phyloP scores from a whole-genome alignment of 805 yeast genomes.

The Candida gorgasii region DNA sequence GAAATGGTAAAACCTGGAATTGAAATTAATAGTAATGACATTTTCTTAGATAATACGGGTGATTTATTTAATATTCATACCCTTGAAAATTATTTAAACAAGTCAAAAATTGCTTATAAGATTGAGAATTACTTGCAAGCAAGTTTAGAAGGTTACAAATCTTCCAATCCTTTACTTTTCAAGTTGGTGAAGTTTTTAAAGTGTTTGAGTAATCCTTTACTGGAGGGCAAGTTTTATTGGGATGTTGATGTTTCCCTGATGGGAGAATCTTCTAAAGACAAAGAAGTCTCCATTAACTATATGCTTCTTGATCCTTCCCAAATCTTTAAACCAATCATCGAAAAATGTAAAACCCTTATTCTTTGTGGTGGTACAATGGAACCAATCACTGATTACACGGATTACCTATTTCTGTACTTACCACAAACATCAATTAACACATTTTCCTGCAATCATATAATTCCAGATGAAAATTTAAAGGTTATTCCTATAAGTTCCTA shows the following conservation, averaged over 20 bases:
- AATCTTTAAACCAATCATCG: conserved; percentile 64
- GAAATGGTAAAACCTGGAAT: conserved; percentile 50
- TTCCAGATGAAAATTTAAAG: conserved; percentile 65
- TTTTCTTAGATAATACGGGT: conserved; percentile 60
- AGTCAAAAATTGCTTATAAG: conserved; percentile 79
- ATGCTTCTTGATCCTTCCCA: conserved; percentile 79
- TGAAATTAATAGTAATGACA: conserved; percentile 49
- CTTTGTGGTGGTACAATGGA: conserved; percentile 97
- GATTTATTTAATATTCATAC: conserved; percentile 72
- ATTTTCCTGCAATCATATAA: conserved; percentile 82
- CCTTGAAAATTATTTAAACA: conserved; percentile 60
- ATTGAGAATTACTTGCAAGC: conserved; percentile 67
- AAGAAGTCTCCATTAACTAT: conserved; percentile 53
- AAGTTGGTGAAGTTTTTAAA: conserved; percentile 64
- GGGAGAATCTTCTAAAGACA: conserved; percentile 15
- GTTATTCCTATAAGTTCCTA: conserved; percentile 52
- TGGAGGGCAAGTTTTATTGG: conserved; percentile 79
- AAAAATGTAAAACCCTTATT: conserved; percentile 66
- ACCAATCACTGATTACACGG: conserved; percentile 71
- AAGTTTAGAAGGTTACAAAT: conserved; percentile 11
- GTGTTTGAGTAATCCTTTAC: conserved; percentile 68
- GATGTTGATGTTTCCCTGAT: conserved; percentile 30
- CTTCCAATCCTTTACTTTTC: conserved; percentile 58
- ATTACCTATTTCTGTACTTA: conserved; percentile 63
- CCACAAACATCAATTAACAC: conserved; percentile 39